A percentile compares a stretch with the other conserved stretches of the same genome.
Conservation (phyloP, 2,329 filamentous ascomycete species). For the Talaromyces sp. region DNA sequence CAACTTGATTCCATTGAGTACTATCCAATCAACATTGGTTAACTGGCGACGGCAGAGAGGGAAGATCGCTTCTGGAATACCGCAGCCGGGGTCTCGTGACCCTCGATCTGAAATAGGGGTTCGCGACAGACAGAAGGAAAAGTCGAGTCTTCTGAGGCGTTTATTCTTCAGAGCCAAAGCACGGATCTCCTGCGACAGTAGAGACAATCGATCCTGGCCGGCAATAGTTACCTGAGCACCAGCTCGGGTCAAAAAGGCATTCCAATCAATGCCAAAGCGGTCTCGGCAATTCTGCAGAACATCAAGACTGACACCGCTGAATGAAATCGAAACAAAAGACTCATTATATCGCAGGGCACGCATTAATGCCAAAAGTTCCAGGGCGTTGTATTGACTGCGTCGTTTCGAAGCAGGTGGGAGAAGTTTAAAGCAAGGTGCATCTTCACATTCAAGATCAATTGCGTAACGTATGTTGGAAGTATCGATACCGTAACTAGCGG, state of each 20-base stretch:
- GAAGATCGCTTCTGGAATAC: constrained; percentile 66
- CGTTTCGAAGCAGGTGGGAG: constrained; percentile 52
- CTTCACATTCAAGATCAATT: constrained; percentile 60
- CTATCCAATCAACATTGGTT: constrained; percentile 69
- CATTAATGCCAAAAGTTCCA: constrained; percentile 68
- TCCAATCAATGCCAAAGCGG: constrained; percentile 58
- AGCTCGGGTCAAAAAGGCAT: constrained; percentile 60
- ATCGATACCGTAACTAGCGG: constrained; percentile 65
- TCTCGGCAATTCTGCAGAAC: constrained; percentile 61
- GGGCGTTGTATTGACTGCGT: constrained; percentile 53
- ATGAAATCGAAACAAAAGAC: constrained; percentile 65
- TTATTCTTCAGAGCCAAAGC: constrained; percentile 65
- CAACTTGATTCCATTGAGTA: constrained; percentile 65
- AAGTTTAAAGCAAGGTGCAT: constrained; percentile 64
- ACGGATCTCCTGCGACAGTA: constrained; percentile 67
- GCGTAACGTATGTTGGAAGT: constrained; percentile 64
- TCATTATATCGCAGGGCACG: constrained; percentile 69
- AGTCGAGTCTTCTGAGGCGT: constrained; percentile 62
- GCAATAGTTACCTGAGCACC: constrained; percentile 53
- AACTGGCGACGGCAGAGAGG: constrained; percentile 64
- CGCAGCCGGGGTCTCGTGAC: constrained; percentile 61
- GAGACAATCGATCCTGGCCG: constrained; percentile 53
- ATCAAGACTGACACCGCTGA: constrained; percentile 63
- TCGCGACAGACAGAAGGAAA: constrained; percentile 59
- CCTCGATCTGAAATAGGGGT: constrained; percentile 50